Evolutionary conservation across 495 filamentous ascomycete species (phyloP).

Genomic region (Hypomontagnella monticulosa): DNA sequence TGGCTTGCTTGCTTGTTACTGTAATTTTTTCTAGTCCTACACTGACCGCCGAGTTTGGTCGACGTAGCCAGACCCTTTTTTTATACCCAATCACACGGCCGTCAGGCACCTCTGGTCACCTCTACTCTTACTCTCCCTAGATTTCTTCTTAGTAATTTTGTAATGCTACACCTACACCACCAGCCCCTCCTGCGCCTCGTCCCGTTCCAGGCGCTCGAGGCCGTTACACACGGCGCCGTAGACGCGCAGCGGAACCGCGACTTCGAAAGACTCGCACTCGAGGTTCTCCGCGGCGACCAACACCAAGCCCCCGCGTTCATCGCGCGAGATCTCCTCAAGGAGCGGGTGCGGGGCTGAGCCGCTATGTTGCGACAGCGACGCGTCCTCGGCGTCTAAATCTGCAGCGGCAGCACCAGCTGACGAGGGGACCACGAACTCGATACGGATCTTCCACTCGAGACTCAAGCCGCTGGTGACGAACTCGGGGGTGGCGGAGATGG

Average conservation of each 20-base stretch:
- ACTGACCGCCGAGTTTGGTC: neutral
- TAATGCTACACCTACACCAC: conserved; percentile 56
- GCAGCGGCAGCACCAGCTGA: conserved; percentile 35
- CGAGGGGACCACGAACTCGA: conserved; percentile 83
- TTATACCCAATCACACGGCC: conserved; percentile 2
- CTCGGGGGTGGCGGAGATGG: conserved; percentile 80
- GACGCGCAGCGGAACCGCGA: conserved; percentile 81
- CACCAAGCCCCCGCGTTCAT: conserved; percentile 75
- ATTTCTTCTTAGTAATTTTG: neutral
- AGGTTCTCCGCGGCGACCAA: conserved; percentile 78
- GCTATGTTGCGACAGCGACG: neutral
- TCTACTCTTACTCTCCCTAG: neutral
- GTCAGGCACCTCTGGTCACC: neutral
- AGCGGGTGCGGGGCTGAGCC: conserved; percentile 47
- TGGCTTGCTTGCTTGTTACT: neutral
- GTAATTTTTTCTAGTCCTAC: conserved; percentile 7
- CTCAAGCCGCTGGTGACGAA: conserved; percentile 88
- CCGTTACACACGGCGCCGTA: conserved; percentile 72
- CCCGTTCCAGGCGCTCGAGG: conserved; percentile 58
- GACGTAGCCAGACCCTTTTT: no score
- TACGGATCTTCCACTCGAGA: conserved; percentile 82
- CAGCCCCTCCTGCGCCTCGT: conserved; percentile 57
- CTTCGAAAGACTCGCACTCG: conserved; percentile 88
- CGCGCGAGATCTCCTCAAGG: conserved; percentile 69
- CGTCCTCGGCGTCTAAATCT: conserved; percentile 10